Conservation (phyloP, 2,329 filamentous ascomycete genomes). For the Phialemonium atrogriseum region DNA sequence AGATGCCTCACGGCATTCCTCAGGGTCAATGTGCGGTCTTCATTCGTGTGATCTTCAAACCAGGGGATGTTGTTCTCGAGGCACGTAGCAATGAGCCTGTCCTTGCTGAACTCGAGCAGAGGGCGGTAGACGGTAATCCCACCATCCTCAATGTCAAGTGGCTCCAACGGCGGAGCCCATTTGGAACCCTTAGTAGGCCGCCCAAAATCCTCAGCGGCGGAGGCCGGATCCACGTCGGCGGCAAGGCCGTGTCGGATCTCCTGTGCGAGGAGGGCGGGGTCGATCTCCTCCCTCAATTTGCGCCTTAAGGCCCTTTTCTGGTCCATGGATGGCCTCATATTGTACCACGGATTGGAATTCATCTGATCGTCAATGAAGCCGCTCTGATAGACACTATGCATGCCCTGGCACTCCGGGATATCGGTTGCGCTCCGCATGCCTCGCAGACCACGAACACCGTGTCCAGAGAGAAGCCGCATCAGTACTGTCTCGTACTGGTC, state of each 20-base stretch:
- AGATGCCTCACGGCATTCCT: slow-evolving; percentile 76
- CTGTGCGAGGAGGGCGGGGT: slow-evolving; percentile 10
- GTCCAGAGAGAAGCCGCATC: slow-evolving; percentile 63
- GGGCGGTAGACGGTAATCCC: slow-evolving; percentile 63
- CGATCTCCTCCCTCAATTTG: slow-evolving; percentile 17
- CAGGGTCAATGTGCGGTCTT: slow-evolving; percentile 64
- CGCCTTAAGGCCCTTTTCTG: slow-evolving; percentile 15
- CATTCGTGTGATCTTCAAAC: slow-evolving; percentile 82
- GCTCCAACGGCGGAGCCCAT: slow-evolving; percentile 8
- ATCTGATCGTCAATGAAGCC: slow-evolving; percentile 44
- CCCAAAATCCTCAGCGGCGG: slow-evolving; percentile 14
- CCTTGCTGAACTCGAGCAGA: slow-evolving; percentile 62
- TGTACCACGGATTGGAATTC: slow-evolving; percentile 25
- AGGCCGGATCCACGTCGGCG: slow-evolving; percentile 10
- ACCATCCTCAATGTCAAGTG: slow-evolving; percentile 47
- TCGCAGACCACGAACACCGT: slow-evolving; percentile 59
- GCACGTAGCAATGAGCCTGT: slow-evolving; percentile 67
- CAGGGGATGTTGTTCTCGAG: slow-evolving; percentile 57
- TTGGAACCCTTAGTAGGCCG: slow-evolving; percentile 10
- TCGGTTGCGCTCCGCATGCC: slow-evolving; percentile 58
- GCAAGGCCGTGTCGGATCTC: slow-evolving; percentile 10
- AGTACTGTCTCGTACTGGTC: slow-evolving; percentile 88
- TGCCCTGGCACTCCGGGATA: slow-evolving; percentile 77
- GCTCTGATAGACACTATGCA: slow-evolving; percentile 64
- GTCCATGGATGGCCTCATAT: slow-evolving; percentile 18